These are phyloP conservation scores for Paramecium octaurelia DNA, from an alignment of 73 alveolate species.

Conservation along the genomic window DNA sequence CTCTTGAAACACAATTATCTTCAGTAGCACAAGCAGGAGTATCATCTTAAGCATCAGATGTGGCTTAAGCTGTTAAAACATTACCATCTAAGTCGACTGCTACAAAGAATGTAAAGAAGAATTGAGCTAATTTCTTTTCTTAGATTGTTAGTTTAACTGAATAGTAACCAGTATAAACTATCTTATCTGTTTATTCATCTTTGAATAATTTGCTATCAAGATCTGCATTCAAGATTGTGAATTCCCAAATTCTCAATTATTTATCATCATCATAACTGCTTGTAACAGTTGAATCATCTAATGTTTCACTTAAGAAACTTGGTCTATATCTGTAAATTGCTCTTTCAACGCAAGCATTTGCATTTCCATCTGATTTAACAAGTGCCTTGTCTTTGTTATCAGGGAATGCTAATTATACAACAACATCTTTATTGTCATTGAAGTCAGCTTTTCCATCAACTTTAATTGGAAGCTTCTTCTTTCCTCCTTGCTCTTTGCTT, in stretches of 20 bases:
- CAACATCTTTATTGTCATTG: neutral
- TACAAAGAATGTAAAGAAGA: neutral
- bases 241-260: neutral
- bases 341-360: neutral
- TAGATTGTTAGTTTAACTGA: neutral
- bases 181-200: conserved; percentile 17
- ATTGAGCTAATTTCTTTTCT: neutral
- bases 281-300: neutral
- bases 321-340: neutral
- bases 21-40: conserved; percentile 6
- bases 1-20: conserved; percentile 5
- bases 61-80: neutral
- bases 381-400: neutral
- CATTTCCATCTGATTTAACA: neutral
- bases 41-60: neutral
- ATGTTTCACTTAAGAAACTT: neutral
- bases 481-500: neutral
- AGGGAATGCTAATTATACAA: neutral
- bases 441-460: neutral
- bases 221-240: neutral
- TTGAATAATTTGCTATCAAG: neutral
- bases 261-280: neutral
- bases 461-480: neutral
- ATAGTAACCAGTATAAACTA: neutral
- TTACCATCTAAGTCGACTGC: conserved; percentile 8